phyloP scores from a whole-genome alignment of 2,329 filamentous ascomycete species.

The Capronia coronata region DNA sequence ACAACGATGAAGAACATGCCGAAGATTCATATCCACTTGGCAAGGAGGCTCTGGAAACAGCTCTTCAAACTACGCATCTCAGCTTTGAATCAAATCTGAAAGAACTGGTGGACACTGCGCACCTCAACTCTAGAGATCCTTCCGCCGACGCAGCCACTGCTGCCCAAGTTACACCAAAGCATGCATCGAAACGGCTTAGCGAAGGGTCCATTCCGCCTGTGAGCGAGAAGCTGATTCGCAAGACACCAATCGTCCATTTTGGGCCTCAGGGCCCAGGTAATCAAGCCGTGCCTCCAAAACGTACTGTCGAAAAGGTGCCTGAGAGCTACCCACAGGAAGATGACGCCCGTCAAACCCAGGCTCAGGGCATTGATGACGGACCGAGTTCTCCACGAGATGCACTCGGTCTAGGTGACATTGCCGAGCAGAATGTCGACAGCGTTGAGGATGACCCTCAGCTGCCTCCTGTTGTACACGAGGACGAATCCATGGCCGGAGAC shows the following conservation, averaged over 20 bases:
- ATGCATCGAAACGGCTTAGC: constrained; percentile 4
- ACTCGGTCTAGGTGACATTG: not conserved
- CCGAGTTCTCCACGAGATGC: not conserved
- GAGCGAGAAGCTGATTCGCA: constrained; percentile 12
- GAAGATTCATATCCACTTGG: constrained; percentile 13
- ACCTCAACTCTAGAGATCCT: not conserved
- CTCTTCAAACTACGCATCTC: not conserved
- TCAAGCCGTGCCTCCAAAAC: constrained; percentile 10
- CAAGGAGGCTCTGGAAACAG: constrained; percentile 2
- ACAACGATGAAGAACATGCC: not conserved
- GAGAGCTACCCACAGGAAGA: not conserved
- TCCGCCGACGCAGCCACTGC: not conserved
- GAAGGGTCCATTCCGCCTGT: constrained; percentile 16
- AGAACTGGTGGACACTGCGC: not conserved
- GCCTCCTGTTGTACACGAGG: not conserved
- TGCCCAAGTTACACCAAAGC: not conserved
- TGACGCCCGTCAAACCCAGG: not conserved
- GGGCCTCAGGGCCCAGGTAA: constrained; percentile 15
- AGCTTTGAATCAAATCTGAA: constrained; percentile 9
- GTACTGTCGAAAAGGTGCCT: not conserved
- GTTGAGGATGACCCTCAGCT: not conserved
- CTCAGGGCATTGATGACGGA: not conserved
- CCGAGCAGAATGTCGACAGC: not conserved
- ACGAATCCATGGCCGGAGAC: not conserved
- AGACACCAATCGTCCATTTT: constrained; percentile 17